Percentiles rank a stretch among this genome's conserved stretches.
Evolutionary conservation across 768 basidiomycete genomes (phyloP).

Genomic region (Xerocomellus amylosporus): DNA sequence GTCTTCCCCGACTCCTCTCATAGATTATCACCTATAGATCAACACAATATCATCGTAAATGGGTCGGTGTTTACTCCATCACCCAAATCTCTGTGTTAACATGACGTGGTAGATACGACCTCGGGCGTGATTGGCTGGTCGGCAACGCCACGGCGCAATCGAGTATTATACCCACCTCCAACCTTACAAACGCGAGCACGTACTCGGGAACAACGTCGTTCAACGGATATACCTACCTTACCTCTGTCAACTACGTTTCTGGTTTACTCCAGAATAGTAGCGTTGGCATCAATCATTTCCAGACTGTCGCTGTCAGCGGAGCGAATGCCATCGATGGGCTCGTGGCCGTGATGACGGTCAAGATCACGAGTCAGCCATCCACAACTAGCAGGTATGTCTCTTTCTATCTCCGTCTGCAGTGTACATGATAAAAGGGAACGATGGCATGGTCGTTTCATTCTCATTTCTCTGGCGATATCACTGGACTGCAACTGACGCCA

Average conservation of each 20-base stretch:
- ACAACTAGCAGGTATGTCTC: conserved; percentile 22
- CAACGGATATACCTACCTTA: conserved; percentile 71
- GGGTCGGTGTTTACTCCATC: conserved; percentile 42
- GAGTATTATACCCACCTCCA: conserved; percentile 22
- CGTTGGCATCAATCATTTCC: conserved; percentile 65
- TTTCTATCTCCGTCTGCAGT: neutral
- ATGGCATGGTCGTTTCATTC: neutral
- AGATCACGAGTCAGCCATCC: conserved; percentile 47
- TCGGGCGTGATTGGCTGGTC: conserved; percentile 83
- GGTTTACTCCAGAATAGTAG: conserved; percentile 72
- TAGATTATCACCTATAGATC: conserved; percentile 31
- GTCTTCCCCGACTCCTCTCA: conserved; percentile 5
- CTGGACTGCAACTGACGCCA: neutral
- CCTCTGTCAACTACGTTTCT: conserved; percentile 61
- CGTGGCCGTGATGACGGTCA: conserved; percentile 74
- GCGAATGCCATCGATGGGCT: conserved; percentile 76
- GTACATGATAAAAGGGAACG: too few species aligned
- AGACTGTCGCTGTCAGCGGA: conserved; percentile 48
- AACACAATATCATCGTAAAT: conserved; percentile 70
- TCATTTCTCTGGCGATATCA: neutral
- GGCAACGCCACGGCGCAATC: conserved; percentile 69
- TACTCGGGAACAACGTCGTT: conserved; percentile 63
- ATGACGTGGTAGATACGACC: conserved; percentile 53
- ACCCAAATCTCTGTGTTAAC: neutral
- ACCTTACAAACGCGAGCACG: conserved; percentile 47